Conservation (phyloP, 2,329 filamentous ascomycete species). For the Byssochlamys sp. region DNA sequence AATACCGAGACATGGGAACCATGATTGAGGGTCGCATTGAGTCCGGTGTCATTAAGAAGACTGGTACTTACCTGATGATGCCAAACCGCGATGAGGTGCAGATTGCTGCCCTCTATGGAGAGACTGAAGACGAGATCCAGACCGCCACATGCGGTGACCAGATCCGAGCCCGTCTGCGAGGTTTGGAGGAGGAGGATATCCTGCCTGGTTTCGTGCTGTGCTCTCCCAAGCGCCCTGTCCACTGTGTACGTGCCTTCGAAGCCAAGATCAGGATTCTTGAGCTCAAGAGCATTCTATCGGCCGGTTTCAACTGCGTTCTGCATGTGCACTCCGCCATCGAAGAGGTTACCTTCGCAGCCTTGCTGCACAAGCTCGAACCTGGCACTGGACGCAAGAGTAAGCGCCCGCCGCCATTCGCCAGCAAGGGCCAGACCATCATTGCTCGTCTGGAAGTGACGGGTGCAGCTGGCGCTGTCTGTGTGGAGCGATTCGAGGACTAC, state of each 20-base stretch:
- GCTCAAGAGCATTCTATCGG: slow-evolving; percentile 83
- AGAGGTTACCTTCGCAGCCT: slow-evolving; percentile 80
- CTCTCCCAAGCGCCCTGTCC: slow-evolving; percentile 83
- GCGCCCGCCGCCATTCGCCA: slow-evolving; percentile 82
- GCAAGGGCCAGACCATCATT: slow-evolving; percentile 71
- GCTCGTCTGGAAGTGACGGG: slow-evolving; percentile 80
- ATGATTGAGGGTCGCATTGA: slow-evolving; percentile 97
- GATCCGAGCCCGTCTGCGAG: slow-evolving; percentile 80
- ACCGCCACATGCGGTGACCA: slow-evolving; percentile 87
- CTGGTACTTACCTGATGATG: slow-evolving; percentile 81
- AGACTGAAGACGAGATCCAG: slow-evolving; percentile 84
- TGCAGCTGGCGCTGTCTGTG: slow-evolving; percentile 75
- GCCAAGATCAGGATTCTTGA: slow-evolving; percentile 94
- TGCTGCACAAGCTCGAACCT: slow-evolving; percentile 91
- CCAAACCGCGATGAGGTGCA: slow-evolving; percentile 76
- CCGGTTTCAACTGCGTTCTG: slow-evolving; percentile 94
- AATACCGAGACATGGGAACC: slow-evolving; percentile 94
- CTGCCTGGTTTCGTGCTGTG: slow-evolving; percentile 91
- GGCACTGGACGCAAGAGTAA: slow-evolving; percentile 90
- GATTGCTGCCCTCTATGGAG: slow-evolving; percentile 78
- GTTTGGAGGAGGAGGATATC: slow-evolving; percentile 95
- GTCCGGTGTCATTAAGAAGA: slow-evolving; percentile 86
- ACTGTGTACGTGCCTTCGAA: slow-evolving; percentile 82
- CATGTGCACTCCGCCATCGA: slow-evolving; percentile 96
- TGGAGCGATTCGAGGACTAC: slow-evolving; percentile 93